A percentile compares a stretch with the other conserved stretches of the same genome.
phyloP scores from a whole-genome alignment of 139 green algal species.

The Yamagishiella unicocca region DNA sequence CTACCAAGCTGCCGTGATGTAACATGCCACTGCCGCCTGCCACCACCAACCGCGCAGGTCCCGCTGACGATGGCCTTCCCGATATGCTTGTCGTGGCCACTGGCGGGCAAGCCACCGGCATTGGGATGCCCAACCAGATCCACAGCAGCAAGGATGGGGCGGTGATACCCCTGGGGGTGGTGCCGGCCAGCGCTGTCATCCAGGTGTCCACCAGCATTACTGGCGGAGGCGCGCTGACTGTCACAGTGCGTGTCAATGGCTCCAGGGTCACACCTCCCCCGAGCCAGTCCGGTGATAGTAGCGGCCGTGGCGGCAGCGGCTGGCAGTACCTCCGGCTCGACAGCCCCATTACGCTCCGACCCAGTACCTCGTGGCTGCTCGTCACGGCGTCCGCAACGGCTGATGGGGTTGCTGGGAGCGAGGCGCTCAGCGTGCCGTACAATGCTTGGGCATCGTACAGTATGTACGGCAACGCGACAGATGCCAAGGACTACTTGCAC shows the following conservation, averaged over 20 bases:
- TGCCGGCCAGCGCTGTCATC: not conserved
- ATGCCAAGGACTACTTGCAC: not conserved
- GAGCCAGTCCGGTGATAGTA: not conserved
- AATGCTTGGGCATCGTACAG: constrained; percentile 14
- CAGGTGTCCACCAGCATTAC: not conserved
- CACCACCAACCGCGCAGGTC: no score
- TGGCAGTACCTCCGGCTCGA: not conserved
- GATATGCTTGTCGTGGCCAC: not conserved
- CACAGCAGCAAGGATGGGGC: constrained; percentile 2
- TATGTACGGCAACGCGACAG: not conserved
- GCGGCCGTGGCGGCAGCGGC: not conserved
- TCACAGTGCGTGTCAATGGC: no score
- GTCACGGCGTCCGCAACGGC: not conserved
- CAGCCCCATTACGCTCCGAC: not conserved
- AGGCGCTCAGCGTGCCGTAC: not conserved
- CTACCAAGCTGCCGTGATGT: no score
- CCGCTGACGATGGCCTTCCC: not conserved
- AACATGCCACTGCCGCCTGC: no score
- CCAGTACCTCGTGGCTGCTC: not conserved
- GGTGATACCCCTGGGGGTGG: not conserved
- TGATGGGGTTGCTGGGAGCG: not conserved
- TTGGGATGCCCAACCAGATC: not conserved
- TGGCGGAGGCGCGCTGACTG: not conserved
- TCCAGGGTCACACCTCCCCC: no score
- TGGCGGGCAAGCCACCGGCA: not conserved